Conservation (phyloP, 306 rosid genomes). For the Ochetophila trinervis region DNA sequence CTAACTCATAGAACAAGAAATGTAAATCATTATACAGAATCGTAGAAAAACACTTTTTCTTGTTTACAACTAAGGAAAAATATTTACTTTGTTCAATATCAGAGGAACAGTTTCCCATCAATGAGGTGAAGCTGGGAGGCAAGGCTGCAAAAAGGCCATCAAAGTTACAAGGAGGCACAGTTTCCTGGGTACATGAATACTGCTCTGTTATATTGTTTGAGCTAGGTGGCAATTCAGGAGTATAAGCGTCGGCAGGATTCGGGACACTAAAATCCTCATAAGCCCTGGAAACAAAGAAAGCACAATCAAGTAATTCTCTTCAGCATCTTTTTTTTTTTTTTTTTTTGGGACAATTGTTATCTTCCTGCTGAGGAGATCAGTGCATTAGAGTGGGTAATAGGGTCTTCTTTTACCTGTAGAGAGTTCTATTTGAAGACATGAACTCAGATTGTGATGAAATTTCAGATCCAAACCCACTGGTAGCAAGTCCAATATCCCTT, state of each 20-base stretch:
- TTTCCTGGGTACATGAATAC: slow-evolving; percentile 35
- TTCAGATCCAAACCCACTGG: slow-evolving; percentile 51
- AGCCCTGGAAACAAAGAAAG: slow-evolving; percentile 45
- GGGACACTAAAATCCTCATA: slow-evolving; percentile 38
- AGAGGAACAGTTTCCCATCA: slow-evolving; percentile 44
- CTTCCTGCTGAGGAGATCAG: slow-evolving; percentile 2
- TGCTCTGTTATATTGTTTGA: slow-evolving; percentile 30
- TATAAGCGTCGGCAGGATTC: slow-evolving; percentile 42
- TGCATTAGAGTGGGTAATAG: slow-evolving; percentile 2
- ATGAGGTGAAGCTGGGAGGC: slow-evolving; percentile 80
- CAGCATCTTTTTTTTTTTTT: slow-evolving; percentile 13
- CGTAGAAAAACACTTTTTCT: slow-evolving; percentile 4
- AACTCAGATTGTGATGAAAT: slow-evolving; percentile 64
- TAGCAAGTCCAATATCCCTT: slow-evolving; percentile 43
- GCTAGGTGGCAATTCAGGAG: slow-evolving; percentile 49
- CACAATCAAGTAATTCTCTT: slow-evolving; percentile 20
- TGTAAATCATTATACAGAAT: slow-evolving; percentile 21
- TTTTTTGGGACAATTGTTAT: slow-evolving; percentile 3
- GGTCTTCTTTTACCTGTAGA: slow-evolving; percentile 35
- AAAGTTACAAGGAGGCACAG: slow-evolving; percentile 24
- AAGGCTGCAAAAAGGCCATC: slow-evolving; percentile 47
- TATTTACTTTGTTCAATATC: slow-evolving; percentile 47
- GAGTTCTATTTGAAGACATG: slow-evolving; percentile 49
- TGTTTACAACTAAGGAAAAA: slow-evolving; percentile 3
- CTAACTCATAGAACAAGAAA: slow-evolving; percentile 27